Evolutionary conservation across 2,329 filamentous ascomycete species (phyloP).

Genomic region (Coniochaeta sp.): DNA sequence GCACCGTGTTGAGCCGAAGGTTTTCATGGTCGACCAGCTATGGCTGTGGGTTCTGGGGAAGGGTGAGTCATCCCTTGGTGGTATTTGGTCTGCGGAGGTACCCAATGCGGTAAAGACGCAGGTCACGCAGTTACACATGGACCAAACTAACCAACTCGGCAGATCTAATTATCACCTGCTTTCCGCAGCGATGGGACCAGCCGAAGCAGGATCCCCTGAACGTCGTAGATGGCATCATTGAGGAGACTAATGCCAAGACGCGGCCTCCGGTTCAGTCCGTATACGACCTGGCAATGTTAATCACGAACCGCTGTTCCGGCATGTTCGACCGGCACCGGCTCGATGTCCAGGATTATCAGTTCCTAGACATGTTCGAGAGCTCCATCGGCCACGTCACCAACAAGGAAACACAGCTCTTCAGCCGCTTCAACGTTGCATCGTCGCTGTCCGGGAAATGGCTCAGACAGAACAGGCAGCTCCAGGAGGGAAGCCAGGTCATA

Average conservation of each 20-base stretch:
- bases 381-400: conserved; percentile 50
- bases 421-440: conserved; percentile 51
- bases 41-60: conserved; percentile 57
- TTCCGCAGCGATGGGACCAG: conserved; percentile 52
- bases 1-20: conserved; percentile 39
- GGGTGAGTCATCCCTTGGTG: conserved; percentile 16
- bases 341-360: conserved; percentile 54
- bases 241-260: conserved; percentile 59
- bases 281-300: conserved; percentile 56
- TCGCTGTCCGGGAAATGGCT: conserved; percentile 47
- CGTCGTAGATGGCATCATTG: conserved; percentile 55
- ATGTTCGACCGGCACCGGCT: conserved; percentile 53
- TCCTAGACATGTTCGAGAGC: conserved; percentile 61
- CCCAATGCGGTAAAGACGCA: too few relatives aligned
- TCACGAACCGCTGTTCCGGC: conserved; percentile 52
- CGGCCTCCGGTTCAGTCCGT: conserved; percentile 51
- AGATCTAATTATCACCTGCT: conserved; percentile 53
- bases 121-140: too few relatives aligned
- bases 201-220: conserved; percentile 56
- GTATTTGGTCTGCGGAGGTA: too few relatives aligned
- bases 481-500: not conserved
- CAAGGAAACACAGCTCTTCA: conserved; percentile 51
- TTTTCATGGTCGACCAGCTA: conserved; percentile 64
- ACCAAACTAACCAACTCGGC: conserved; percentile 11
- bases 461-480: conserved; percentile 22